These are phyloP conservation scores for Barnettozyma sucrosica DNA, from an alignment of 805 yeast genomes.

Conservation along the genomic window DNA sequence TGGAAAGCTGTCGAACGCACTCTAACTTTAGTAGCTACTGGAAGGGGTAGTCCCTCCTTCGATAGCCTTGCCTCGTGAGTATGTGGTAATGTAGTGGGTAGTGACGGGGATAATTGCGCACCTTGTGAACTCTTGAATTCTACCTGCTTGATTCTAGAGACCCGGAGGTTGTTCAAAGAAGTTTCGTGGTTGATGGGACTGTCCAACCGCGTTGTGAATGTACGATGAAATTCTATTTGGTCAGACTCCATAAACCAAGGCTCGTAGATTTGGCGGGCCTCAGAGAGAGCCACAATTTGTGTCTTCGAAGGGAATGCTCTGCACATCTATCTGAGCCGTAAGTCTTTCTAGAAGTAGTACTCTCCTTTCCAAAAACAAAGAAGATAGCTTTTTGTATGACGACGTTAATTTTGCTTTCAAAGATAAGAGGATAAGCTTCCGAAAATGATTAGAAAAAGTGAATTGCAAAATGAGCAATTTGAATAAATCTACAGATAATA, in stretches of 20 bases:
- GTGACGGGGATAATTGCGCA: neutral
- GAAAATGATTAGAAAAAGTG: neutral
- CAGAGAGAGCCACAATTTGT: neutral
- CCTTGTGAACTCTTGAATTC: neutral
- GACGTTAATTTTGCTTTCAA: neutral
- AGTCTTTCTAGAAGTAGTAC: no score
- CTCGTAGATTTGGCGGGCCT: neutral
- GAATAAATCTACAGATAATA: no score
- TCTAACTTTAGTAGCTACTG: neutral
- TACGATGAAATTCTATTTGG: neutral
- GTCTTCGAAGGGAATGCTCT: neutral
- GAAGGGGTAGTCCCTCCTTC: conserved; percentile 2
- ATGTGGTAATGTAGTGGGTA: neutral
- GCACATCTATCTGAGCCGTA: no score
- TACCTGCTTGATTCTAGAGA: neutral
- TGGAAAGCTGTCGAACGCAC: neutral
- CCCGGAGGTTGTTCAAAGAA: neutral
- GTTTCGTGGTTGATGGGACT: neutral
- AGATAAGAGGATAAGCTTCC: neutral
- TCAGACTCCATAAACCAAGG: neutral
- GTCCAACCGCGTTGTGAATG: neutral
- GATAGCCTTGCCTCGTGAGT: neutral
- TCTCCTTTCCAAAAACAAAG: neutral
- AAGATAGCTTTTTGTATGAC: neutral
- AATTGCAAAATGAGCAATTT: neutral